phyloP scores from a whole-genome alignment of 2,329 filamentous ascomycete species.

The Fusarium concolor region DNA sequence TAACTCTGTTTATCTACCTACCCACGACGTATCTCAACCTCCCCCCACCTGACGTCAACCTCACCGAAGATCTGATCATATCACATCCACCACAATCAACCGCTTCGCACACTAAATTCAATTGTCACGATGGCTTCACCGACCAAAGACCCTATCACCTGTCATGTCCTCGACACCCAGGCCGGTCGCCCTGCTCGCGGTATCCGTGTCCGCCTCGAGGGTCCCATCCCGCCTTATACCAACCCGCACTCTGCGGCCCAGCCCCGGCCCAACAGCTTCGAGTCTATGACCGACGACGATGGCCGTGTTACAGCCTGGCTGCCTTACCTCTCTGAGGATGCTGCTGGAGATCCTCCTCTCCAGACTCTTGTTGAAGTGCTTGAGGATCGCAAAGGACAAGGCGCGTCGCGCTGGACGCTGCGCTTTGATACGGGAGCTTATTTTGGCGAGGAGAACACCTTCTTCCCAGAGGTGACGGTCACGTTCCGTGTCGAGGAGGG shows the following conservation, averaged over 20 bases:
- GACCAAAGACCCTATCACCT: slow-evolving; percentile 77
- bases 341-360: slow-evolving; percentile 67
- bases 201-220: slow-evolving; percentile 74
- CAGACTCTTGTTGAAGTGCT: slow-evolving; percentile 70
- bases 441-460: slow-evolving; percentile 72
- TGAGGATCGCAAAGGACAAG: slow-evolving; percentile 53
- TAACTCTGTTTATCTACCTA: background rate
- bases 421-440: slow-evolving; percentile 79
- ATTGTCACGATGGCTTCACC: slow-evolving; percentile 35
- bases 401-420: slow-evolving; percentile 72
- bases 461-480: slow-evolving; percentile 70
- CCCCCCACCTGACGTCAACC: slow-evolving; percentile 35
- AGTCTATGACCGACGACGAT: slow-evolving; percentile 78
- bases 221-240: slow-evolving; percentile 49
- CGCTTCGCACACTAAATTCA: slow-evolving; percentile 8
- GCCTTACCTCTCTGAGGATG: slow-evolving; percentile 63
- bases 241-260: slow-evolving; percentile 39
- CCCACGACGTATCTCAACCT: background rate
- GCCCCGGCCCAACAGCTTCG: slow-evolving; percentile 63
- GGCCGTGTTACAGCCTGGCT: slow-evolving; percentile 79
- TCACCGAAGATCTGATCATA: slow-evolving; percentile 15
- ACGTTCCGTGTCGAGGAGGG: slow-evolving; percentile 64
- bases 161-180: slow-evolving; percentile 88
- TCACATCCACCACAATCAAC: slow-evolving; percentile 15
- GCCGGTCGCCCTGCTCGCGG: slow-evolving; percentile 74